Conservation (phyloP, 441 rosid species). For the Omphalea diandra region DNA sequence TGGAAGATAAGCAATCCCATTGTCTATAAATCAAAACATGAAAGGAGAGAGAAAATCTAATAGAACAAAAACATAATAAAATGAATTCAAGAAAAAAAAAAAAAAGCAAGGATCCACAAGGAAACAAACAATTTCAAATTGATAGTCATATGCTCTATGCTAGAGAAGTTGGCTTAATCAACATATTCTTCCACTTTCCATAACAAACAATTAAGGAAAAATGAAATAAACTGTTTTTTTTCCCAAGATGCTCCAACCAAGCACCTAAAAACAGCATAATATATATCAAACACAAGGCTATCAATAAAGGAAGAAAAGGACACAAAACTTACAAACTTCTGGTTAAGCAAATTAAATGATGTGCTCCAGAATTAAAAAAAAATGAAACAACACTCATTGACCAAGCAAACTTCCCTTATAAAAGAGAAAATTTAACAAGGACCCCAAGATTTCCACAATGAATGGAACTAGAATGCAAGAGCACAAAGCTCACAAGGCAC, state of each 20-base stretch:
- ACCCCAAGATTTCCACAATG: neutral
- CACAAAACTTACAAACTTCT: too few species aligned
- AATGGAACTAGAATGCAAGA: neutral
- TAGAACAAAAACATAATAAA: neutral
- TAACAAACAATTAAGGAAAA: too few species aligned
- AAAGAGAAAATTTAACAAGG: neutral
- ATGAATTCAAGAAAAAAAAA: neutral
- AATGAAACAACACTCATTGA: neutral
- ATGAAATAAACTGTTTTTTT: too few species aligned
- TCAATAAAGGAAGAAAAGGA: too few species aligned
- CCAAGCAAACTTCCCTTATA: neutral
- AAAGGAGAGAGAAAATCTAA: slow-evolving; percentile 1
- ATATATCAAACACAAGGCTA: too few species aligned
- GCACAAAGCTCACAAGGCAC: neutral
- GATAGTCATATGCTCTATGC: neutral
- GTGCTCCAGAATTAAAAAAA: too few species aligned
- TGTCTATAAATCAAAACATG: neutral
- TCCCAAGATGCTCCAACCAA: too few species aligned
- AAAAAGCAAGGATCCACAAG: neutral
- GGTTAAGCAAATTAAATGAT: too few species aligned
- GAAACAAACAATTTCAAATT: slow-evolving; percentile 6
- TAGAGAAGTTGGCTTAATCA: neutral
- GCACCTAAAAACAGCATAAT: too few species aligned
- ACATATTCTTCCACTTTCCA: too few species aligned
- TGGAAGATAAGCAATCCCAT: neutral